phyloP scores from a whole-genome alignment of 2,329 filamentous ascomycete species.

The Fusarium succisae region DNA sequence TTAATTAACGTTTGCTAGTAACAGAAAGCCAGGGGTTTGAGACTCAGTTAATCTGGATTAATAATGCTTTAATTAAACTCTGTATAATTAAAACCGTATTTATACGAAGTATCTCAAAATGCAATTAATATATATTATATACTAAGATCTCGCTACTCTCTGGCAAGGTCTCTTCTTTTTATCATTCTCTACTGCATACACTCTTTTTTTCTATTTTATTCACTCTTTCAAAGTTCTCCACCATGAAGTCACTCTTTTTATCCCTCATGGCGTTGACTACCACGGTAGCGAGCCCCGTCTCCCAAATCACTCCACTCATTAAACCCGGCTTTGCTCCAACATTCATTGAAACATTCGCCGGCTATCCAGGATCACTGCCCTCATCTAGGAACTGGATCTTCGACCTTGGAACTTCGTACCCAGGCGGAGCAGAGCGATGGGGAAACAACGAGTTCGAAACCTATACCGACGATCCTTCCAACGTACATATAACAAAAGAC shows the following conservation, averaged over 20 bases:
- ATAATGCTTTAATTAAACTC: neutral
- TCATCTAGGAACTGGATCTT: neutral
- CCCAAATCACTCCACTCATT: neutral
- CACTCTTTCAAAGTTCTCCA: neutral
- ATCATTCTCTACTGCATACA: neutral
- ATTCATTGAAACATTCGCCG: neutral
- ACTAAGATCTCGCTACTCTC: fast-evolving
- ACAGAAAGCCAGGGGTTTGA: neutral
- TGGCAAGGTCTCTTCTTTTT: fast-evolving
- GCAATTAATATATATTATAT: neutral
- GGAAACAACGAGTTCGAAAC: neutral
- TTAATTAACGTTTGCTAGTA: neutral
- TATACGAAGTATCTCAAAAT: neutral
- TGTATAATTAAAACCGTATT: neutral
- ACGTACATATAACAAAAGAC: neutral
- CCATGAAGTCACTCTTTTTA: neutral
- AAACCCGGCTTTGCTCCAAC: neutral
- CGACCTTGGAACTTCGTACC: neutral
- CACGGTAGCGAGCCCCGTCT: neutral
- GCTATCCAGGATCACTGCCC: neutral
- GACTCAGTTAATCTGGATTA: too few relatives aligned
- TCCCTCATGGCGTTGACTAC: neutral
- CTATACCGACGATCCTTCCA: neutral
- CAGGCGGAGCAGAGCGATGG: neutral
- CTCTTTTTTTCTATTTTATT: neutral